Conservation (phyloP, 805 yeast species). For the Saccharomycopsis guyanensis region DNA sequence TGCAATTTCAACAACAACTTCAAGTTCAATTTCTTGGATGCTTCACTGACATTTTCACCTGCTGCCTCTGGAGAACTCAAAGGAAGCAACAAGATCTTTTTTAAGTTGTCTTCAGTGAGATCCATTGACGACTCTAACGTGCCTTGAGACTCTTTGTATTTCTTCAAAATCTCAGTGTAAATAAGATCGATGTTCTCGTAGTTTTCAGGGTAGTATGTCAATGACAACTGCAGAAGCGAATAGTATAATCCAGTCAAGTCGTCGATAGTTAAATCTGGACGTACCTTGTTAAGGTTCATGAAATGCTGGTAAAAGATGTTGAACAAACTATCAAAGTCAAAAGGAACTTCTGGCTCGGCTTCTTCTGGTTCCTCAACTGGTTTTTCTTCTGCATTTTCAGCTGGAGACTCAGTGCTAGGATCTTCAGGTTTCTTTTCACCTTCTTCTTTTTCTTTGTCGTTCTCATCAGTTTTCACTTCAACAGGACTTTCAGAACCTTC, state of each 20-base stretch:
- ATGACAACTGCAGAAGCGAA: conserved; percentile 55
- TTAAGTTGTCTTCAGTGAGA: conserved; percentile 34
- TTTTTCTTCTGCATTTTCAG: conserved; percentile 18
- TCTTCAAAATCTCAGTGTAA: conserved; percentile 43
- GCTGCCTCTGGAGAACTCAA: conserved; percentile 27
- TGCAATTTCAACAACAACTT: conserved; percentile 35
- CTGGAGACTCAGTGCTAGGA: background rate
- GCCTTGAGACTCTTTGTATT: conserved; percentile 31
- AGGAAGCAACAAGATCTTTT: conserved; percentile 42
- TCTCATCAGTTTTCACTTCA: conserved; percentile 8
- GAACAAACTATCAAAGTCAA: conserved; percentile 34
- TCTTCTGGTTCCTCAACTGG: conserved; percentile 16
- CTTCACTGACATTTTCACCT: background rate
- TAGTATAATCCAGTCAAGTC: conserved; percentile 60
- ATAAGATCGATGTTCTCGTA: conserved; percentile 53
- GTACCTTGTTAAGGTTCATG: conserved; percentile 42
- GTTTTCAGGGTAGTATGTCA: conserved; percentile 59
- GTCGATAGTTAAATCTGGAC: conserved; percentile 59
- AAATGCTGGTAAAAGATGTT: conserved; percentile 62
- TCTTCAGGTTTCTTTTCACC: background rate
- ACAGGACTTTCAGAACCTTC: background rate
- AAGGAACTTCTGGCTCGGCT: conserved; percentile 19
- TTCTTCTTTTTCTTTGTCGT: conserved; percentile 7
- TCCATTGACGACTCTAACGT: conserved; percentile 23
- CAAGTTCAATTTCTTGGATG: conserved; percentile 8